A percentile compares a stretch with the other conserved stretches of the same genome.
Conservation (phyloP, 768 basidiomycete genomes). For the Pleurotus platypus region DNA sequence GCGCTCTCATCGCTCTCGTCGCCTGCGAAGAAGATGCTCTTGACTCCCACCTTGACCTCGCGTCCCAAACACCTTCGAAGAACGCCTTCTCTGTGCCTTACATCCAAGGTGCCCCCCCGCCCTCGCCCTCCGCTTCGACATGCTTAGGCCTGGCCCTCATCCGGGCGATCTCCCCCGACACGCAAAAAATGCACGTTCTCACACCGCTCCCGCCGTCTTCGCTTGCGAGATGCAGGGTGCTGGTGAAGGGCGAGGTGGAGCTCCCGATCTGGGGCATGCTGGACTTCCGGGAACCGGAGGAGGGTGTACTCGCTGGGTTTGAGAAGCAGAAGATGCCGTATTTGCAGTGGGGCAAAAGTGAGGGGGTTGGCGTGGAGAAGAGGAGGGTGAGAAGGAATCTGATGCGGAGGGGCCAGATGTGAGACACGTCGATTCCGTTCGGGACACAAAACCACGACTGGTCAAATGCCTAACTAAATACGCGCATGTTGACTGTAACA, state of each 20-base stretch:
- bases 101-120: slow-evolving; percentile 47
- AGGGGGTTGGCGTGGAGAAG: slow-evolving; percentile 69
- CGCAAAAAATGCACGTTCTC: slow-evolving; percentile 64
- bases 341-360: slow-evolving; percentile 71
- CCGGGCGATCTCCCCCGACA: slow-evolving; percentile 42
- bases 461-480: too few species aligned
- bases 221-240: slow-evolving; percentile 39
- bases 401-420: slow-evolving; percentile 80
- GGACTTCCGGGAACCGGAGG: slow-evolving; percentile 49
- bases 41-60: slow-evolving; percentile 16
- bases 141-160: slow-evolving; percentile 80
- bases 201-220: slow-evolving; percentile 62
- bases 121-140: slow-evolving; percentile 54
- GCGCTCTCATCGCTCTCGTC: slow-evolving; percentile 76
- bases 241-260: slow-evolving; percentile 88
- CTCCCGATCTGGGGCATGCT: slow-evolving; percentile 86
- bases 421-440: not conserved
- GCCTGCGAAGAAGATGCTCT: slow-evolving; percentile 41
- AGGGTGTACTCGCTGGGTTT: slow-evolving; percentile 39
- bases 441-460: too few species aligned
- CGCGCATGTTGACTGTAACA: too few species aligned
- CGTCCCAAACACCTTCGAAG: not conserved
- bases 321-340: slow-evolving; percentile 65
- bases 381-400: slow-evolving; percentile 79
- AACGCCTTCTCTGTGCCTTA: slow-evolving; percentile 42